Conservation (phyloP, 441 rosid species). For the Breynia disticha region DNA sequence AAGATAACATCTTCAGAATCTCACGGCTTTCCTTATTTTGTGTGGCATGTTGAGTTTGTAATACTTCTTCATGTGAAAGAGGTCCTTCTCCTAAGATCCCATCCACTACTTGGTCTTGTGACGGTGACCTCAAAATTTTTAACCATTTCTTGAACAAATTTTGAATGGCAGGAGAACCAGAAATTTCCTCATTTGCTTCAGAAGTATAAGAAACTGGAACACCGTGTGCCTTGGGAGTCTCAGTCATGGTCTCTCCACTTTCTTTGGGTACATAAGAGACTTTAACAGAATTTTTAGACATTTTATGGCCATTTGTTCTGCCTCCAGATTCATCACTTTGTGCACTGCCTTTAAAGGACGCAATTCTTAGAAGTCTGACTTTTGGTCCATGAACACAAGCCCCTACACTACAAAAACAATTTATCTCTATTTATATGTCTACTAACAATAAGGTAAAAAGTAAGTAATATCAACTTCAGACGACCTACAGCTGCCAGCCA, state of each 20-base stretch:
- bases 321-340: conserved; percentile 53
- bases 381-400: conserved; percentile 30
- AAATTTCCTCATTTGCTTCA: conserved; percentile 39
- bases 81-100: conserved; percentile 34
- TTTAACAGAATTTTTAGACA: conserved; percentile 43
- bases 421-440: conserved; percentile 16
- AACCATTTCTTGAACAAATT: conserved; percentile 83
- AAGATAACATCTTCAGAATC: conserved; percentile 35
- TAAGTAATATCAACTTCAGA: too few relatives aligned
- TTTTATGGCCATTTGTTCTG: conserved; percentile 43
- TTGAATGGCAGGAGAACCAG: conserved; percentile 65
- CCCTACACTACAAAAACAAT: conserved; percentile 53
- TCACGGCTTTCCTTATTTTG: conserved; percentile 26
- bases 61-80: conserved; percentile 27
- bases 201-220: conserved; percentile 53
- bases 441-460: neutral
- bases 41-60: conserved; percentile 22
- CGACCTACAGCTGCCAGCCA: too few relatives aligned
- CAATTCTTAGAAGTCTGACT: conserved; percentile 48
- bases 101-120: conserved; percentile 43
- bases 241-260: conserved; percentile 41
- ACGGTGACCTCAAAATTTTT: conserved; percentile 44
- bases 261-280: conserved; percentile 67
- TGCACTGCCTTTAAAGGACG: conserved; percentile 67
- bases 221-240: conserved; percentile 50